A percentile compares a stretch with the other conserved stretches of the same genome.
These are phyloP conservation scores for Cardiospermum halicacabum DNA, from an alignment of 345 rosid species.

Conservation along the genomic window DNA sequence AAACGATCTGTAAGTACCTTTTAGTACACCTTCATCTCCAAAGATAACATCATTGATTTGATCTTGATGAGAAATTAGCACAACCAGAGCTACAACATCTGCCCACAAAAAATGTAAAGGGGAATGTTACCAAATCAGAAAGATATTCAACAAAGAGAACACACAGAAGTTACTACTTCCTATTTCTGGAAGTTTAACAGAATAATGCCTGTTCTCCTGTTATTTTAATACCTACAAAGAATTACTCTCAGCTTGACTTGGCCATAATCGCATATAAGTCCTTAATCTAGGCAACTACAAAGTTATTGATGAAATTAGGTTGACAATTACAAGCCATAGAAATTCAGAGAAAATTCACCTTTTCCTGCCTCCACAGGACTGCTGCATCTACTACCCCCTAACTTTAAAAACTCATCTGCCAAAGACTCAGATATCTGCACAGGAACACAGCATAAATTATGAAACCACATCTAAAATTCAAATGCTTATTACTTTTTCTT, in stretches of 20 bases:
- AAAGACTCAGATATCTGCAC: conserved; percentile 40
- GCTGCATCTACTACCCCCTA: conserved; percentile 53
- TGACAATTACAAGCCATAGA: neutral
- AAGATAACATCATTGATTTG: conserved; percentile 51
- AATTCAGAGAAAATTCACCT: conserved; percentile 33
- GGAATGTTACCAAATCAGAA: conserved; percentile 6
- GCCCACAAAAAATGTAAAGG: conserved; percentile 19
- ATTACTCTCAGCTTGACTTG: too few species aligned
- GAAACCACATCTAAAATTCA: too few species aligned
- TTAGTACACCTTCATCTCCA: conserved; percentile 51
- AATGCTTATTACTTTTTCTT: too few species aligned
- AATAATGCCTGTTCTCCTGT: neutral
- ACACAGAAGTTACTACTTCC: neutral
- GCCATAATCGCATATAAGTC: neutral
- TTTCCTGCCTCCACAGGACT: conserved; percentile 54
- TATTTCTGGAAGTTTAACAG: neutral
- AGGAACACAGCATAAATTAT: conserved; percentile 6
- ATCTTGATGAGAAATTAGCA: conserved; percentile 57
- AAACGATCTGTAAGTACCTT: conserved; percentile 43
- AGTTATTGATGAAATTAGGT: neutral
- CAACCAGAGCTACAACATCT: conserved; percentile 66
- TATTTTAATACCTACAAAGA: neutral
- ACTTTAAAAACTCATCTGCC: conserved; percentile 44
- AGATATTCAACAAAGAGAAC: conserved; percentile 1
- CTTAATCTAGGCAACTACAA: neutral